phyloP scores from a whole-genome alignment of 2,329 filamentous ascomycete species.

The Dactylella cylindrospora region DNA sequence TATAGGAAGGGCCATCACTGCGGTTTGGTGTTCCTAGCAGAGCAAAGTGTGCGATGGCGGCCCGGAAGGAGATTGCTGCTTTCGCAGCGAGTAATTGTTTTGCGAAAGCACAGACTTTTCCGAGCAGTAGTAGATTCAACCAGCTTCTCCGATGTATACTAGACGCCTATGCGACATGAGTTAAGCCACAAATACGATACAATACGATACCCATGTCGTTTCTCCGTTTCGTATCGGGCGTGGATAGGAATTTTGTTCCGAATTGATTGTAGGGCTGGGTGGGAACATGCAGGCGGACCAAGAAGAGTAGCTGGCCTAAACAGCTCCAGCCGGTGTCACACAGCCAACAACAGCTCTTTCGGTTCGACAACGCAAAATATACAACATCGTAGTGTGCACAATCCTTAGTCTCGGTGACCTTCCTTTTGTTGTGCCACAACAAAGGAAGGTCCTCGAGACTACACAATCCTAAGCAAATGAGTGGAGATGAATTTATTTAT shows the following conservation, averaged over 20 bases:
- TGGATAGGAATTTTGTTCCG: too few relatives aligned
- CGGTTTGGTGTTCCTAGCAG: not conserved
- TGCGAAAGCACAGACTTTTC: too few relatives aligned
- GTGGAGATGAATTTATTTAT: too few relatives aligned
- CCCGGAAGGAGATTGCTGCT: not conserved
- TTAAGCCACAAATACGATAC: too few relatives aligned
- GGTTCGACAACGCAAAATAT: constrained; percentile 12
- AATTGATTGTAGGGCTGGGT: too few relatives aligned
- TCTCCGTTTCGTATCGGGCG: too few relatives aligned
- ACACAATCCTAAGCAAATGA: too few relatives aligned
- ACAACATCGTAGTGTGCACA: constrained; percentile 18
- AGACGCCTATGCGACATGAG: constrained; percentile 30
- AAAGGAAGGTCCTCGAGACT: too few relatives aligned
- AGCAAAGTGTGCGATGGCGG: not conserved
- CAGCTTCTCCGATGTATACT: constrained; percentile 33
- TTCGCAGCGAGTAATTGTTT: not conserved
- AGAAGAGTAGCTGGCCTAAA: constrained; percentile 40
- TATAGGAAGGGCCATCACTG: constrained; percentile 35
- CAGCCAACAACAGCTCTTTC: constrained; percentile 9
- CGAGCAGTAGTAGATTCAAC: constrained; percentile 19
- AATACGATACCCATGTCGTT: too few relatives aligned
- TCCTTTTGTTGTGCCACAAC: too few relatives aligned
- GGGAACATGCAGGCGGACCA: too few relatives aligned
- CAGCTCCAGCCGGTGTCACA: constrained; percentile 37
- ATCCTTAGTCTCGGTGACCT: not conserved